A percentile compares a stretch with the other conserved stretches of the same genome.
Conservation (phyloP, 805 yeast genomes). For the Komagataella populi region DNA sequence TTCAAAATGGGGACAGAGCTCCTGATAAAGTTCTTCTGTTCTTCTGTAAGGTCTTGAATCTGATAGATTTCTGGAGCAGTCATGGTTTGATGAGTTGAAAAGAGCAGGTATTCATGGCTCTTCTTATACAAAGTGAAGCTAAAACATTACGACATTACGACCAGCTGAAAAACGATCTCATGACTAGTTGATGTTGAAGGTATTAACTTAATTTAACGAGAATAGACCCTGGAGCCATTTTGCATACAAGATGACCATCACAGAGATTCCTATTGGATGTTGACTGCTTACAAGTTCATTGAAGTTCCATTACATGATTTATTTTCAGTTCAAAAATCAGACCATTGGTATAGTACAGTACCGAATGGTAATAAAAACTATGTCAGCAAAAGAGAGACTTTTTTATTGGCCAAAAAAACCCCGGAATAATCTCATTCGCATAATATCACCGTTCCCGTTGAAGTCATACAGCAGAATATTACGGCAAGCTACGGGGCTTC, state of each 20-base stretch:
- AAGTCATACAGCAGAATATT: neutral
- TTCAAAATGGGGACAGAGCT: slow-evolving; percentile 45
- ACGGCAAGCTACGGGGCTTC: neutral
- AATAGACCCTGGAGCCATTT: neutral
- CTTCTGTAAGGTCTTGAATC: slow-evolving; percentile 16
- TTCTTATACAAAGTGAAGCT: neutral
- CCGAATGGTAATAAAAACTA: neutral
- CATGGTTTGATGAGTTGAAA: neutral
- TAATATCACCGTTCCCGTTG: no score
- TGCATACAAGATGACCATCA: neutral
- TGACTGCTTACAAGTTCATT: neutral
- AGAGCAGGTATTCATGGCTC: neutral
- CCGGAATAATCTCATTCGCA: neutral
- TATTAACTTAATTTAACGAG: neutral
- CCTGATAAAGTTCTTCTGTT: slow-evolving; percentile 21
- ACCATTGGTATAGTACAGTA: neutral
- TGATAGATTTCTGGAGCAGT: slow-evolving; percentile 10
- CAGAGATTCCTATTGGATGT: neutral
- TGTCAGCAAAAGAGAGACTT: neutral
- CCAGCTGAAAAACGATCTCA: neutral
- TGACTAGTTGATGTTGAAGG: neutral
- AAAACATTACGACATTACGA: neutral
- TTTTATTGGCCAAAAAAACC: neutral
- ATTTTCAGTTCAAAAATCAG: neutral
- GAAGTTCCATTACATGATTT: no score